phyloP scores from a whole-genome alignment of 2,329 filamentous ascomycete genomes.

The Decorospora gaudefroyi region DNA sequence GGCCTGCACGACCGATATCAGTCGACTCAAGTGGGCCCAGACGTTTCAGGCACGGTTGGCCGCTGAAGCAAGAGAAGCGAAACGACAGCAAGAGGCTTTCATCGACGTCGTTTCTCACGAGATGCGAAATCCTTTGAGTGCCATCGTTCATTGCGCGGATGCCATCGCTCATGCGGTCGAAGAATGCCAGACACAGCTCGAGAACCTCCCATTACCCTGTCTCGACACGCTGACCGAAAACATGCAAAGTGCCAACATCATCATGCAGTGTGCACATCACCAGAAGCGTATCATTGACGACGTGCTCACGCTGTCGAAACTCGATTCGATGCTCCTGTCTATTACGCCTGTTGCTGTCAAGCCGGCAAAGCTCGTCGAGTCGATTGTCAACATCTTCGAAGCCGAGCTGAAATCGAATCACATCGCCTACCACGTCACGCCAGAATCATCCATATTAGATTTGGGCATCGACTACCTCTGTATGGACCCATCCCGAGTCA shows the following conservation, averaged over 20 bases:
- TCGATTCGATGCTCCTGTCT: conserved; percentile 52
- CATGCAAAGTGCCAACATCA: conserved; percentile 48
- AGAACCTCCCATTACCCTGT: conserved; percentile 30
- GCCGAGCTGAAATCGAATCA: conserved; percentile 44
- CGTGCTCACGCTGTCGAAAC: conserved; percentile 52
- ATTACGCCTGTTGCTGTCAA: conserved; percentile 51
- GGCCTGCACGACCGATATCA: conserved; percentile 49
- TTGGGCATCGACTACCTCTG: conserved; percentile 48
- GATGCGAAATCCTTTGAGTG: conserved; percentile 53
- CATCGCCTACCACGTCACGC: conserved; percentile 36
- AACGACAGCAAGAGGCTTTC: conserved; percentile 48
- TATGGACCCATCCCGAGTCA: conserved; percentile 51
- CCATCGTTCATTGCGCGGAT: conserved; percentile 54
- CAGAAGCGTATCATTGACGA: conserved; percentile 57
- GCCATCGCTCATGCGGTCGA: conserved; percentile 48
- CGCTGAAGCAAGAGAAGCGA: conserved; percentile 47
- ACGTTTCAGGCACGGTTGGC: conserved; percentile 46
- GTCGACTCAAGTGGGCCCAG: conserved; percentile 47
- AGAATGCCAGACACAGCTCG: conserved; percentile 28
- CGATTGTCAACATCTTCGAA: conserved; percentile 48
- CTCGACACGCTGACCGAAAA: conserved; percentile 38
- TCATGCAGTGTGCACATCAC: conserved; percentile 53
- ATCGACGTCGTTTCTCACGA: conserved; percentile 51
- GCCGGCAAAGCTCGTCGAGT: conserved; percentile 42
- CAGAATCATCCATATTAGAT: conserved; percentile 46